These are phyloP conservation scores for Moesziomyces sp. DNA, from an alignment of 1,284 basidiomycete genomes.

Conservation along the genomic window DNA sequence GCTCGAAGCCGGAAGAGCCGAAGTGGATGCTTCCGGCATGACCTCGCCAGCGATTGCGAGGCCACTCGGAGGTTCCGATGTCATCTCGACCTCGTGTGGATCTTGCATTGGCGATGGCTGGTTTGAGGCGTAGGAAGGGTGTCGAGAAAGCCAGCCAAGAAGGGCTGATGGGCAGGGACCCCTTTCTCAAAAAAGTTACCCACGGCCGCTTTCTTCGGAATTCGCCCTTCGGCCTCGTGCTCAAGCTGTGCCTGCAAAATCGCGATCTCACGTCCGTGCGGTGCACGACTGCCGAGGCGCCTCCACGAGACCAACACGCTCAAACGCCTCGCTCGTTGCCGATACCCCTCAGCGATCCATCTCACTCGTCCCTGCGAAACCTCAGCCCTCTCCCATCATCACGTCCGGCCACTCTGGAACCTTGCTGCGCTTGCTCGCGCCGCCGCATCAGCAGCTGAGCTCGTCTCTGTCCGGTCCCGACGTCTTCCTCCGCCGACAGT, in stretches of 20 bases:
- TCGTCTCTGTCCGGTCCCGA: neutral
- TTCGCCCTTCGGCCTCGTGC: neutral
- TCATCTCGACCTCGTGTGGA: constrained; percentile 4
- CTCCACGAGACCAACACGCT: constrained; percentile 29
- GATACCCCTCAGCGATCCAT: neutral
- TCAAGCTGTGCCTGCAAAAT: constrained; percentile 1
- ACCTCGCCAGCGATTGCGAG: neutral
- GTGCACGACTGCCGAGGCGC: constrained; percentile 12
- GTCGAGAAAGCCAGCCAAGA: neutral
- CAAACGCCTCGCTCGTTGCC: neutral
- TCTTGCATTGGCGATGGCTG: neutral
- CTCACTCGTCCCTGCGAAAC: neutral
- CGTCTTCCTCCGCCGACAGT: neutral
- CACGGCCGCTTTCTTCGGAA: neutral
- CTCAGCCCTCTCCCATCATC: neutral
- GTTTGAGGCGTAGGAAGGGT: neutral
- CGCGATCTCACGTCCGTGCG: constrained; percentile 38
- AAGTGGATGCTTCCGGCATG: constrained; percentile 12
- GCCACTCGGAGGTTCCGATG: neutral
- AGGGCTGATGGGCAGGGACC: neutral
- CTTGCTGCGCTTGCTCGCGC: neutral
- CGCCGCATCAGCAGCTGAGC: neutral
- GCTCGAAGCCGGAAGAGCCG: constrained; percentile 12
- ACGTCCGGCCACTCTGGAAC: neutral
- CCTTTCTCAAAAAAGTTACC: neutral